A percentile compares a stretch with the other conserved stretches of the same genome.
These are phyloP conservation scores for Warburgia ugandensis DNA, from an alignment of 164 flowering plant species.

Conservation along the genomic window DNA sequence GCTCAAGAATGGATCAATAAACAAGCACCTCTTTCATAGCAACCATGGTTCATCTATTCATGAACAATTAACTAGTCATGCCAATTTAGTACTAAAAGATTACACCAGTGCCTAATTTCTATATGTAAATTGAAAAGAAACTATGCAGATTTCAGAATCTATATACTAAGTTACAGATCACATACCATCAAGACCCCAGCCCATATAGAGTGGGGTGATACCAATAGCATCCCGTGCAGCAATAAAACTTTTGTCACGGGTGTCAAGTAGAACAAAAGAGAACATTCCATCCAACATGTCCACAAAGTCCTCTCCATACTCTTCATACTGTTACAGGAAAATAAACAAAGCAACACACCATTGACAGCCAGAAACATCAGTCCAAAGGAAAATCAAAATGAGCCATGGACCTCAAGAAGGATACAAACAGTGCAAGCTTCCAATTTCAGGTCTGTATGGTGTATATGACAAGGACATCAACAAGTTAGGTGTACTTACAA, in stretches of 20 bases:
- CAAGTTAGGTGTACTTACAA: conserved; percentile 43
- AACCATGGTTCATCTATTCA: too few relatives aligned
- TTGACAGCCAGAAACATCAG: not conserved
- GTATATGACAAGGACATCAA: not conserved
- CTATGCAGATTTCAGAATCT: not conserved
- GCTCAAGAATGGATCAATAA: not conserved
- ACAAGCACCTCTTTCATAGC: too few relatives aligned
- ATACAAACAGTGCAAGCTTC: not conserved
- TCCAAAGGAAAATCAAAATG: not conserved
- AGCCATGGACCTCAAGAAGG: not conserved
- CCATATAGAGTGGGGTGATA: conserved; percentile 88
- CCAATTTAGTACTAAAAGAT: too few relatives aligned
- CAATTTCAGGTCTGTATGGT: not conserved
- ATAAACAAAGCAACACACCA: not conserved
- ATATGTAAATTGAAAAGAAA: not conserved
- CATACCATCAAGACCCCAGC: conserved; percentile 99
- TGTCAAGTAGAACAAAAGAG: conserved; percentile 93
- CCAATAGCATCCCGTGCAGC: conserved; percentile 98
- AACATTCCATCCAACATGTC: conserved; percentile 98
- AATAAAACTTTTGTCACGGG: conserved; percentile 81
- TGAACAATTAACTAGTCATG: too few relatives aligned
- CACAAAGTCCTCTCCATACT: conserved; percentile 87
- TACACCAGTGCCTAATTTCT: not conserved
- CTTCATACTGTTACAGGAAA: conserved; percentile 65
- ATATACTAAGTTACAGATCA: conserved; percentile 9